Evolutionary conservation across 768 basidiomycete species (phyloP).

Genomic region (Exsudoporus frostii): DNA sequence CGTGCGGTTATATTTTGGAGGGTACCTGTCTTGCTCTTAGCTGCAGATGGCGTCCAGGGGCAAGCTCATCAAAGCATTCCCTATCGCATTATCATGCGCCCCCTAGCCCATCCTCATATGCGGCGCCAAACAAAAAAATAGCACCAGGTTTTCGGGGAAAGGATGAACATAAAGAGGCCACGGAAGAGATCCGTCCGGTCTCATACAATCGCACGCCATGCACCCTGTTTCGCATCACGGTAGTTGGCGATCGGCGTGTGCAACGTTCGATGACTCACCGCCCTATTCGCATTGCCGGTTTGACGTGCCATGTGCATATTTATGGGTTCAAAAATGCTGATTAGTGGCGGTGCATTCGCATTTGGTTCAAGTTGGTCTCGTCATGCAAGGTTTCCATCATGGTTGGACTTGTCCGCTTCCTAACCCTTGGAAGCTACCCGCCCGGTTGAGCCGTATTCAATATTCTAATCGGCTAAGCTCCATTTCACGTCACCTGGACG

Average conservation of each 20-base stretch:
- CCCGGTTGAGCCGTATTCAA: neutral
- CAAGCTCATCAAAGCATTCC: neutral
- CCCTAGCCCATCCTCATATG: neutral
- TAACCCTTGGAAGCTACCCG: neutral
- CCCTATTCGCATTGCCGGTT: neutral
- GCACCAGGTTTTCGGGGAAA: neutral
- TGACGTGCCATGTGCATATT: neutral
- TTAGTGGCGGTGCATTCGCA: neutral
- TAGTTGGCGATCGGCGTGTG: neutral
- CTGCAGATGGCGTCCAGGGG: neutral
- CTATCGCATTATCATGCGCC: neutral
- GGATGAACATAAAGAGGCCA: neutral
- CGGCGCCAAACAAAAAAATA: neutral
- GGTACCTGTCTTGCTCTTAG: neutral
- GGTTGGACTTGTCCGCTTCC: neutral
- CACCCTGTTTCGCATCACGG: neutral
- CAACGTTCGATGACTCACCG: neutral
- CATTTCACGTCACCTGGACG: neutral
- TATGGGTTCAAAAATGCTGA: neutral
- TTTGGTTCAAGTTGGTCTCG: neutral
- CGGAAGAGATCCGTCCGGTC: slow-evolving; percentile 30
- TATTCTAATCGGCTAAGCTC: neutral
- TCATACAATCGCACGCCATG: neutral
- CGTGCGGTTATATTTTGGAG: too few relatives aligned
- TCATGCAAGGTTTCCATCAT: too few relatives aligned